Percentiles rank a stretch among this genome's conserved stretches.
Evolutionary conservation across 306 rosid species (phyloP).

Genomic region (Cucurbita argyrosperma): DNA sequence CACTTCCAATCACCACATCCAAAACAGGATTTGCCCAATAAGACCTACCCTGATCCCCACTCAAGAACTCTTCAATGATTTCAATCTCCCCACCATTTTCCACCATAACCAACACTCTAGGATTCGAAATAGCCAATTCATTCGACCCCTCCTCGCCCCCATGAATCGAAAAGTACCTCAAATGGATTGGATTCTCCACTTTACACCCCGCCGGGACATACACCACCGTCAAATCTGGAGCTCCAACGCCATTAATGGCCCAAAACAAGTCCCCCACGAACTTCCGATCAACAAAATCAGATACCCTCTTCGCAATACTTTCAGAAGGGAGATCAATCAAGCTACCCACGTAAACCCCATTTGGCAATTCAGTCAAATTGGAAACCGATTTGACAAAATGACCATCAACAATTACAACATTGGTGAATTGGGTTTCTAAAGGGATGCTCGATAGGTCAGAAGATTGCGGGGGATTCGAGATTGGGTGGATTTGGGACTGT

Average conservation of each 20-base stretch:
- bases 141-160: constrained; percentile 26
- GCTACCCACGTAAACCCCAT: constrained; percentile 51
- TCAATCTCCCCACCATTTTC: constrained; percentile 67
- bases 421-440: constrained; percentile 20
- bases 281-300: constrained; percentile 16
- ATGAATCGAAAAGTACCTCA: constrained; percentile 34
- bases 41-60: constrained; percentile 13
- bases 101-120: constrained; percentile 68
- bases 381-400: constrained; percentile 13
- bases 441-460: background rate
- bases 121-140: constrained; percentile 52
- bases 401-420: constrained; percentile 42
- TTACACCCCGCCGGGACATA: constrained; percentile 61
- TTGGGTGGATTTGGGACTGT: constrained; percentile 48
- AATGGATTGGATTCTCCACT: constrained; percentile 46
- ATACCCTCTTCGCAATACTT: constrained; percentile 23
- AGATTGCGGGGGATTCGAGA: constrained; percentile 19
- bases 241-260: constrained; percentile 82
- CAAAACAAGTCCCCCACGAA: constrained; percentile 61
- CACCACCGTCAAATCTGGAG: constrained; percentile 66
- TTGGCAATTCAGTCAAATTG: constrained; percentile 29
- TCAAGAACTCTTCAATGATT: constrained; percentile 59
- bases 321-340: constrained; percentile 25
- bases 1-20: constrained; percentile 51
- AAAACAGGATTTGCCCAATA: constrained; percentile 81